Conservation (phyloP, 208 protist species). For the Wallacemonas sp. region DNA sequence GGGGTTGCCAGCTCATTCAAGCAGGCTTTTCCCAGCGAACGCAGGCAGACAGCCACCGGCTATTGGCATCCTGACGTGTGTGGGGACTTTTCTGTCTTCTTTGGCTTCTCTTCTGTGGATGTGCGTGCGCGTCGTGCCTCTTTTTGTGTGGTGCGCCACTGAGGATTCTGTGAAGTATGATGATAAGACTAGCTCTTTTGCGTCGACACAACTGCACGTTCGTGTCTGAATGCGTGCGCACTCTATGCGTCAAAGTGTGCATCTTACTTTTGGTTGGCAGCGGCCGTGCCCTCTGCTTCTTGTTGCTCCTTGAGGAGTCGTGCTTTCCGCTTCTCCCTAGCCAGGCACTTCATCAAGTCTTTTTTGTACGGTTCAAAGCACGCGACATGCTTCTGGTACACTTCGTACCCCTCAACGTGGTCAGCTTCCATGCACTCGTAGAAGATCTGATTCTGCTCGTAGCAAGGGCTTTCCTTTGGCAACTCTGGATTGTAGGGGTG, state of each 20-base stretch:
- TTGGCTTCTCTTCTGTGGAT: not conserved
- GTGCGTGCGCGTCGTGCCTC: not conserved
- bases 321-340: constrained; percentile 55
- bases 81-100: not conserved
- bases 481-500: constrained; percentile 83
- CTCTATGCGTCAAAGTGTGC: too few relatives aligned
- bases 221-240: too few relatives aligned
- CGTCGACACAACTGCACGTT: too few relatives aligned
- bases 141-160: too few relatives aligned
- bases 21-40: too few relatives aligned
- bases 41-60: too few relatives aligned
- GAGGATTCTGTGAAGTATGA: constrained; percentile 12
- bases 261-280: constrained; percentile 1
- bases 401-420: constrained; percentile 74
- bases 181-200: not conserved
- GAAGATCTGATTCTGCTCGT: constrained; percentile 60
- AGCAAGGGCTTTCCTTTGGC: constrained; percentile 64
- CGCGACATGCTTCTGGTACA: constrained; percentile 85
- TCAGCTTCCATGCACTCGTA: constrained; percentile 80
- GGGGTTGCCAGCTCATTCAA: too few relatives aligned
- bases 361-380: constrained; percentile 88
- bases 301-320: constrained; percentile 20
- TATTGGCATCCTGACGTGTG: too few relatives aligned
- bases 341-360: constrained; percentile 87
- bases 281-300: not conserved